phyloP scores from a whole-genome alignment of 139 green algal genomes.

The Chlorella sp. region DNA sequence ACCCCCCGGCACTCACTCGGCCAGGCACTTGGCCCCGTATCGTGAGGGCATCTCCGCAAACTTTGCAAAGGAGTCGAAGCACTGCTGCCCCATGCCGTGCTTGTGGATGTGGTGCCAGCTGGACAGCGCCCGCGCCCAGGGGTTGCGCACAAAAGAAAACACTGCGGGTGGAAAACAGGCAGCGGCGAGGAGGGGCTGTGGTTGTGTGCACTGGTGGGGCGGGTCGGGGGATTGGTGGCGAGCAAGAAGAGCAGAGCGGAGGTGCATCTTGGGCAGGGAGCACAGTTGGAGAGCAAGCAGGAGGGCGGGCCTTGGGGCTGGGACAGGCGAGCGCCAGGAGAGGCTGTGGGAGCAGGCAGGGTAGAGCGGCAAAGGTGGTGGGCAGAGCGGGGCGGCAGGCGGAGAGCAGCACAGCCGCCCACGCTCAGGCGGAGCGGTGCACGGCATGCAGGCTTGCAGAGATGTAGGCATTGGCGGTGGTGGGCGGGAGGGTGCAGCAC shows the following conservation, averaged over 20 bases:
- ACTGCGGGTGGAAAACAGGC: background rate
- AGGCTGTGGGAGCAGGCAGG: background rate
- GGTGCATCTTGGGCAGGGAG: too few species aligned
- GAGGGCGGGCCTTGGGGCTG: background rate
- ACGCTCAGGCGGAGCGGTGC: too few species aligned
- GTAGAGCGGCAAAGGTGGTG: background rate
- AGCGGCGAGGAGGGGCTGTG: too few species aligned
- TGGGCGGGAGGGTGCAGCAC: background rate
- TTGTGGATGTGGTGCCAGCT: constrained; percentile 37
- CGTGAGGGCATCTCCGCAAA: constrained; percentile 9
- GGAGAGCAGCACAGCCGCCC: too few species aligned
- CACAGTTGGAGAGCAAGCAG: background rate
- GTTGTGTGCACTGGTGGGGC: too few species aligned
- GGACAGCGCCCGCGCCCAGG: constrained; percentile 18
- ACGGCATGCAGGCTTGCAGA: background rate
- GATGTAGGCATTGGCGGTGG: background rate
- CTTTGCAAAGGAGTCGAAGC: background rate
- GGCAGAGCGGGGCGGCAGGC: too few species aligned
- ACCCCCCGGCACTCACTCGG: background rate
- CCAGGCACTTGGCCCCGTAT: constrained; percentile 30
- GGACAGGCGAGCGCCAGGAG: background rate
- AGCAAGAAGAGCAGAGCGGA: background rate
- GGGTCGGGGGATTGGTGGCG: background rate
- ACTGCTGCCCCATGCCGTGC: constrained; percentile 9
- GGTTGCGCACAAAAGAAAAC: constrained; percentile 37